phyloP scores from a whole-genome alignment of 2,329 filamentous ascomycete genomes.

The Cladophialophora psammophila region DNA sequence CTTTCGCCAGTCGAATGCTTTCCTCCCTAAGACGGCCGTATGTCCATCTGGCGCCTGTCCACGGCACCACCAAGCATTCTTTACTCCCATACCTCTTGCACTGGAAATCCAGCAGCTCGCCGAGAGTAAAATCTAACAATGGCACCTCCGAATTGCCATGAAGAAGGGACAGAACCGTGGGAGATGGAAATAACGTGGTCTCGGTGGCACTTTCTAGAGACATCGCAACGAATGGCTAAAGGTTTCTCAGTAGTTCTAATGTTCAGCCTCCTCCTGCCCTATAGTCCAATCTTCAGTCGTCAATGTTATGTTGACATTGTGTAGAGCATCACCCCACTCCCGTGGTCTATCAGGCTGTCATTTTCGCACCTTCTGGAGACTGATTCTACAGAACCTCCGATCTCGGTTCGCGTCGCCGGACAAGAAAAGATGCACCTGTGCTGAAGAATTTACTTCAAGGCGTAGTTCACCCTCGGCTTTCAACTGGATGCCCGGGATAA shows the following conservation, averaged over 20 bases:
- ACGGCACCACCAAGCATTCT: slow-evolving; percentile 76
- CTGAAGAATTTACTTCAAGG: slow-evolving; percentile 1
- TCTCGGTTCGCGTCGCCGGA: background rate
- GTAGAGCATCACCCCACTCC: background rate
- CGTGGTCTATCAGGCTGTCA: slow-evolving; percentile 2
- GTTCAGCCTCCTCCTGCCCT: background rate
- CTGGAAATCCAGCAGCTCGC: slow-evolving; percentile 75
- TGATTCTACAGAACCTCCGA: background rate
- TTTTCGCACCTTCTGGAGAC: background rate
- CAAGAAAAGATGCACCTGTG: background rate
- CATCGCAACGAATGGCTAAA: slow-evolving; percentile 4
- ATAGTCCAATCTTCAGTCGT: background rate
- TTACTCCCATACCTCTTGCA: slow-evolving; percentile 68
- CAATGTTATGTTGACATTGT: slow-evolving; percentile 1
- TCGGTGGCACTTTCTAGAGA: slow-evolving; percentile 8
- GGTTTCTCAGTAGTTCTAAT: background rate
- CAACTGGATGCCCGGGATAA: background rate
- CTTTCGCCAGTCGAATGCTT: slow-evolving; percentile 68
- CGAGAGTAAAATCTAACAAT: slow-evolving; percentile 74
- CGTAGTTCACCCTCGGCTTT: background rate
- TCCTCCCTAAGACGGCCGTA: slow-evolving; percentile 71
- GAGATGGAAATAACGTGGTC: slow-evolving; percentile 11
- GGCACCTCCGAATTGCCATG: slow-evolving; percentile 73
- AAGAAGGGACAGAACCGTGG: slow-evolving; percentile 61
- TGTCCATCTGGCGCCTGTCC: slow-evolving; percentile 77